These are phyloP conservation scores for Mortierella sp. DNA, from an alignment of 371 early-diverging fungal genomes.

Conservation along the genomic window DNA sequence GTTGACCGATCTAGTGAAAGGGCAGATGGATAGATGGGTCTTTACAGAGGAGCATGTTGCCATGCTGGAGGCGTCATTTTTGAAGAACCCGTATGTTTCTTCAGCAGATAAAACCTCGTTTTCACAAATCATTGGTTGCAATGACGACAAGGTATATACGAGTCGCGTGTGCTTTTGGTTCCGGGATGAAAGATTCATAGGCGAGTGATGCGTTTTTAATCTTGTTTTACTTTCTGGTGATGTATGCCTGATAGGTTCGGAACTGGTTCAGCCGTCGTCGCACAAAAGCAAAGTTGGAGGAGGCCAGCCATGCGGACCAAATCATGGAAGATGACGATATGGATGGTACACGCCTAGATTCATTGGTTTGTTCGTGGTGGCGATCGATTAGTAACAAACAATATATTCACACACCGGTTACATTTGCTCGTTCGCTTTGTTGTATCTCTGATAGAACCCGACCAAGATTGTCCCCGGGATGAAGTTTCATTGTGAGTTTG, in stretches of 20 bases:
- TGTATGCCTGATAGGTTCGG: slow-evolving; percentile 12
- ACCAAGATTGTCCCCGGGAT: not conserved
- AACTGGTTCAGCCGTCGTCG: slow-evolving; percentile 46
- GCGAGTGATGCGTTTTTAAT: not conserved
- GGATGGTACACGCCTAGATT: not conserved
- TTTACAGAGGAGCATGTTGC: slow-evolving; percentile 28
- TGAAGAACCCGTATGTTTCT: slow-evolving; percentile 16
- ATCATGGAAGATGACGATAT: not conserved
- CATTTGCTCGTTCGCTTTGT: not conserved
- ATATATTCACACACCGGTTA: not conserved
- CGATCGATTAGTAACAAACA: not conserved
- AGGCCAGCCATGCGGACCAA: not conserved
- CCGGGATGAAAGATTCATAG: not conserved
- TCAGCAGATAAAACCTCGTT: slow-evolving; percentile 16
- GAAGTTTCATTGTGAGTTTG: not conserved
- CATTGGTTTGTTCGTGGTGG: not conserved
- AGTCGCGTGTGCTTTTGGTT: not conserved
- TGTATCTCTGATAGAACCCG: not conserved
- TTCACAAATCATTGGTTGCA: slow-evolving; percentile 28
- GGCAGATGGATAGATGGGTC: slow-evolving; percentile 38
- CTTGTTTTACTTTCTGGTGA: not conserved
- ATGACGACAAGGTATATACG: slow-evolving; percentile 37
- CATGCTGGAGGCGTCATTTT: slow-evolving; percentile 27
- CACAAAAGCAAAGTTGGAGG: slow-evolving; percentile 18
- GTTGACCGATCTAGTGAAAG: slow-evolving; percentile 21